Evolutionary conservation across 2,329 filamentous ascomycete genomes (phyloP).

Genomic region (Catunica adiposa): DNA sequence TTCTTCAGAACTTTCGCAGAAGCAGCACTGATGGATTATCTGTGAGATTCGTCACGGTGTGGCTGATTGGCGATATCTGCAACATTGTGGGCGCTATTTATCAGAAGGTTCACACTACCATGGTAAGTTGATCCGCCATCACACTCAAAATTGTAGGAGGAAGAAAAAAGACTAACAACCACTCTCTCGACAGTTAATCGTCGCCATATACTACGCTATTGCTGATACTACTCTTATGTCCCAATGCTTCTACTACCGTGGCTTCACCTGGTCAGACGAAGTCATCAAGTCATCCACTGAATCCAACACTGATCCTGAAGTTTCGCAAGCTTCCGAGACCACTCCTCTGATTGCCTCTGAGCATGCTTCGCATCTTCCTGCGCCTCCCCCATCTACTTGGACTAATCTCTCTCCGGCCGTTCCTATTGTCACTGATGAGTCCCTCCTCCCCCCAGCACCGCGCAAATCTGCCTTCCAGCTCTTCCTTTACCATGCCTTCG

Average conservation of each 20-base stretch:
- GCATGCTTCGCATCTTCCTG: constrained; percentile 2
- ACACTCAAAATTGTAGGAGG: neutral
- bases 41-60: constrained; percentile 80
- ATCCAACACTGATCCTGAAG: constrained; percentile 25
- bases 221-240: constrained; percentile 74
- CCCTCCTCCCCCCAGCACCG: constrained; percentile 24
- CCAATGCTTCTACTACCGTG: constrained; percentile 93
- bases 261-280: constrained; percentile 52
- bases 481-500: constrained; percentile 55
- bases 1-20: constrained; percentile 83
- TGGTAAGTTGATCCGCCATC: constrained; percentile 35
- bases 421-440: constrained; percentile 45
- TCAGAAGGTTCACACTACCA: constrained; percentile 83
- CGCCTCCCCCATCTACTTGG: constrained; percentile 34
- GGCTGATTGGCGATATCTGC: constrained; percentile 88
- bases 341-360: constrained; percentile 30
- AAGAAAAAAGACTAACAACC: neutral
- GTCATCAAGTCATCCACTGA: constrained; percentile 27
- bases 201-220: constrained; percentile 87
- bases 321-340: constrained; percentile 26
- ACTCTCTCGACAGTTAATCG: constrained; percentile 42
- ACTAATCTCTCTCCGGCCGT: constrained; percentile 63
- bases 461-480: constrained; percentile 35
- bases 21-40: constrained; percentile 76
- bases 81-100: constrained; percentile 87